A percentile compares a stretch with the other conserved stretches of the same genome.
Evolutionary conservation across 495 filamentous ascomycete genomes (phyloP).

Genomic region (Hypoxylon trugodes): DNA sequence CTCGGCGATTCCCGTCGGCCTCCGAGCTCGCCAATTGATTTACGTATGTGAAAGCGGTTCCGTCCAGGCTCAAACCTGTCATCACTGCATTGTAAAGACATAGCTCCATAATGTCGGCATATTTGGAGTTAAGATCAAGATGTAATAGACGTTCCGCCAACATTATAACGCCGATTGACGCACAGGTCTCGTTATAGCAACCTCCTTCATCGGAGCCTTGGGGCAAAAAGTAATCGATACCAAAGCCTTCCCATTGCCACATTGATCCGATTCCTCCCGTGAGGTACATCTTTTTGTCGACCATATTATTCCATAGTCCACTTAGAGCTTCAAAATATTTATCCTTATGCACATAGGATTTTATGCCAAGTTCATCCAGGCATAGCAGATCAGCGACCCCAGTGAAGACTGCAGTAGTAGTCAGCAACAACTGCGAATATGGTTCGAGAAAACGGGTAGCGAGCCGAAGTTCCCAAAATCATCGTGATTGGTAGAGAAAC

Average conservation of each 20-base stretch:
- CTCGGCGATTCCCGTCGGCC: conserved; percentile 51
- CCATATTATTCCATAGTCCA: conserved; percentile 65
- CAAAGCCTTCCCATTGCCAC: conserved; percentile 70
- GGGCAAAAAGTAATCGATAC: conserved; percentile 65
- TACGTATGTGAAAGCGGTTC: conserved; percentile 64
- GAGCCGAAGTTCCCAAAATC: neutral
- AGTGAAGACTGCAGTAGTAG: conserved; percentile 38
- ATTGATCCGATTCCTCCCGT: conserved; percentile 69
- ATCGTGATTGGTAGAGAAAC: no score
- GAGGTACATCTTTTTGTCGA: conserved; percentile 66
- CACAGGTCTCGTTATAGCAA: conserved; percentile 70
- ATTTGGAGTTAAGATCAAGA: conserved; percentile 59
- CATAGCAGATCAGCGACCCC: conserved; percentile 51
- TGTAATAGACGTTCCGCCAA: conserved; percentile 62
- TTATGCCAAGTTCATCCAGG: conserved; percentile 39
- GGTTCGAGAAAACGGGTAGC: neutral
- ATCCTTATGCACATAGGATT: conserved; percentile 37
- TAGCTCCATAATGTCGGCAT: conserved; percentile 67
- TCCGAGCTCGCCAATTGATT: conserved; percentile 65
- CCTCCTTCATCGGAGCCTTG: conserved; percentile 66
- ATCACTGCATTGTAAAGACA: conserved; percentile 68
- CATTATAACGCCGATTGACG: conserved; percentile 68
- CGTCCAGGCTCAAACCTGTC: conserved; percentile 59
- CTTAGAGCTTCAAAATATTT: conserved; percentile 49
- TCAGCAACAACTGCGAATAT: conserved; percentile 9